Evolutionary conservation across 306 rosid genomes (phyloP).

Genomic region (Sicyos baderoa): DNA sequence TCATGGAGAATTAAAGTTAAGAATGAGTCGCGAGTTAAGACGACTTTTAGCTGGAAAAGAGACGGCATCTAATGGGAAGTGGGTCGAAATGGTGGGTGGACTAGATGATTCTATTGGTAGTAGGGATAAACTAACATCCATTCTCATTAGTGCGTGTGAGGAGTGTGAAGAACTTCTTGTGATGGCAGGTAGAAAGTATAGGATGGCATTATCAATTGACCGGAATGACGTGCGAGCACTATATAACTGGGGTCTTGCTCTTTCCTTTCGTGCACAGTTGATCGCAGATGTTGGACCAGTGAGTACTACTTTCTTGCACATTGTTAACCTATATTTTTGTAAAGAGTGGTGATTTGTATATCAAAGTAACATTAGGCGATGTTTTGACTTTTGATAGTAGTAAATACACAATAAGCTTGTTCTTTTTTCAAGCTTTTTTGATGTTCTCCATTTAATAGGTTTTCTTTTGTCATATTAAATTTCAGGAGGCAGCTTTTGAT

Average conservation of each 20-base stretch:
- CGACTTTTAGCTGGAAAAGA: conserved; percentile 45
- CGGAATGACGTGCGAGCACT: conserved; percentile 69
- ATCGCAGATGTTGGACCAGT: conserved; percentile 92
- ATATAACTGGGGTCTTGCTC: conserved; percentile 99
- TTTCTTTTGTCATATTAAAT: too few relatives aligned
- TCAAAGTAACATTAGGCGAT: neutral
- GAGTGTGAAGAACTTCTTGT: conserved; percentile 86
- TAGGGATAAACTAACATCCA: conserved; percentile 50
- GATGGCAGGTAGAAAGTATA: conserved; percentile 89
- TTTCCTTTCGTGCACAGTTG: conserved; percentile 84
- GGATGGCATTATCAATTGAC: conserved; percentile 83
- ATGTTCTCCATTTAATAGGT: too few relatives aligned
- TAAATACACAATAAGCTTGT: too few relatives aligned
- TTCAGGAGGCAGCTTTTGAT: conserved; percentile 41
- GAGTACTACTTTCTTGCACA: conserved; percentile 27
- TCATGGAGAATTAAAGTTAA: conserved; percentile 86
- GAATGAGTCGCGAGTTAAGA: conserved; percentile 74
- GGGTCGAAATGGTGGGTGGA: conserved; percentile 38
- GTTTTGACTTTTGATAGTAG: neutral
- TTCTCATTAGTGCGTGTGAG: conserved; percentile 67
- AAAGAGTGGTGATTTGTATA: neutral
- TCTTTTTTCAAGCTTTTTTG: too few relatives aligned
- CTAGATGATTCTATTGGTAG: conserved; percentile 35
- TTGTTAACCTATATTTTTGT: conserved; percentile 2
- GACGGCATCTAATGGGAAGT: conserved; percentile 33